phyloP scores from a whole-genome alignment of 768 basidiomycete genomes.

The Tephrocybe sp. region DNA sequence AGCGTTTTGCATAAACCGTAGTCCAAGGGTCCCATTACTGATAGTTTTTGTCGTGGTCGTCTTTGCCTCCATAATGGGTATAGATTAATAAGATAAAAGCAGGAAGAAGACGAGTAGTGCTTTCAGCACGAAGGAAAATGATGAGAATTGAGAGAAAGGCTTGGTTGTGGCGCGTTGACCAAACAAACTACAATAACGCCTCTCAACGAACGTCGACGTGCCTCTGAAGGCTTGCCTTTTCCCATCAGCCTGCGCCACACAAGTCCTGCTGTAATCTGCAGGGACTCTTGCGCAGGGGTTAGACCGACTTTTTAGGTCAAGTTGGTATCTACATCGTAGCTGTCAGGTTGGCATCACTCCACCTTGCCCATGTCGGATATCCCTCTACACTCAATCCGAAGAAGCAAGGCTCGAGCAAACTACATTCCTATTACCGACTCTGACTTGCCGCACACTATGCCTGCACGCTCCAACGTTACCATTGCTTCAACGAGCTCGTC shows the following conservation, averaged over 20 bases:
- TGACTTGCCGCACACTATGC: slow-evolving; percentile 23
- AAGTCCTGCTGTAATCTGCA: background rate
- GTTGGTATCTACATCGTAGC: background rate
- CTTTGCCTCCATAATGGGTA: slow-evolving; percentile 33
- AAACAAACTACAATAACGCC: slow-evolving; percentile 11
- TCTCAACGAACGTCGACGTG: no score
- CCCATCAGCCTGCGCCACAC: slow-evolving; percentile 1
- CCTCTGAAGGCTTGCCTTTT: background rate
- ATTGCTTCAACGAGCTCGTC: slow-evolving; percentile 24
- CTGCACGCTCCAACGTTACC: slow-evolving; percentile 25
- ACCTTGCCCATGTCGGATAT: slow-evolving; percentile 80
- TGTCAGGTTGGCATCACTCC: slow-evolving; percentile 1
- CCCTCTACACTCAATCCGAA: slow-evolving; percentile 60
- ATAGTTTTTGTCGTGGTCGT: slow-evolving; percentile 34
- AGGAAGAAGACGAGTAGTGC: background rate
- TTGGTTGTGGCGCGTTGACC: background rate
- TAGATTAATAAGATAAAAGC: background rate
- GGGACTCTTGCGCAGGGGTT: background rate
- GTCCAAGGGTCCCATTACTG: slow-evolving; percentile 60
- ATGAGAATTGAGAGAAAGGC: background rate
- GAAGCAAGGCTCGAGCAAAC: slow-evolving; percentile 45
- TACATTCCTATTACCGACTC: slow-evolving; percentile 42
- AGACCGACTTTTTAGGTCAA: background rate
- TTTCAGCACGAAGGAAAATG: background rate
- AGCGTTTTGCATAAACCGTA: slow-evolving; percentile 75